Evolutionary conservation across 2,329 filamentous ascomycete species (phyloP).

Genomic region (Beauveria sp.): DNA sequence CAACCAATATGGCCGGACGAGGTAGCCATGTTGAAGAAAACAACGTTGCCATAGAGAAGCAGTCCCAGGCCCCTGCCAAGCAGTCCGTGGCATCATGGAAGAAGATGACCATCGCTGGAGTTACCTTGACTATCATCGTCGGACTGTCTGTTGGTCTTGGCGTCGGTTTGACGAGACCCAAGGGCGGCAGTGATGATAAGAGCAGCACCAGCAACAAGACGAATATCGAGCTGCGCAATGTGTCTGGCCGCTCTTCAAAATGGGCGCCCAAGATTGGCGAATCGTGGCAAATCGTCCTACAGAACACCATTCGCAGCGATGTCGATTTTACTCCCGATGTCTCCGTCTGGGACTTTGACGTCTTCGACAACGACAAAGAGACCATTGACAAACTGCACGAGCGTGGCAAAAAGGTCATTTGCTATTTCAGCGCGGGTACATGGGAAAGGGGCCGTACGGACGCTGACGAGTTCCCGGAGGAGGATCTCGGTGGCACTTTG

Average conservation of each 20-base stretch:
- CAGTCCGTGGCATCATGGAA: conserved; percentile 22
- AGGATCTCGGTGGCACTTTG: conserved; percentile 51
- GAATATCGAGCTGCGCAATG: conserved; percentile 18
- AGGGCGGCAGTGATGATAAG: conserved; percentile 14
- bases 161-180: conserved; percentile 39
- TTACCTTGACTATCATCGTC: conserved; percentile 24
- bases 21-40: not conserved
- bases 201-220: conserved; percentile 4
- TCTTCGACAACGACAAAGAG: conserved; percentile 44
- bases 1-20: not conserved
- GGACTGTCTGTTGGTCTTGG: conserved; percentile 48
- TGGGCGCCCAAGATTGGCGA: conserved; percentile 48
- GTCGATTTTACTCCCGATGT: conserved; percentile 36
- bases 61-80: not conserved
- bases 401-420: conserved; percentile 55
- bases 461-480: conserved; percentile 40
- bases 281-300: conserved; percentile 57
- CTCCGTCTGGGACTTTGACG: conserved; percentile 39
- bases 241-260: conserved; percentile 17
- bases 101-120: conserved; percentile 21
- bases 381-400: conserved; percentile 49
- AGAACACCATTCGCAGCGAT: conserved; percentile 33
- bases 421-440: conserved; percentile 68
- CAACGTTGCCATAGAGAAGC: not conserved
- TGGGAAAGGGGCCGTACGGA: conserved; percentile 59